Evolutionary conservation across 2,329 filamentous ascomycete genomes (phyloP), one percentile per base, ranked within the genome.

Genomic region (Microcyclosporella mali): DNA sequence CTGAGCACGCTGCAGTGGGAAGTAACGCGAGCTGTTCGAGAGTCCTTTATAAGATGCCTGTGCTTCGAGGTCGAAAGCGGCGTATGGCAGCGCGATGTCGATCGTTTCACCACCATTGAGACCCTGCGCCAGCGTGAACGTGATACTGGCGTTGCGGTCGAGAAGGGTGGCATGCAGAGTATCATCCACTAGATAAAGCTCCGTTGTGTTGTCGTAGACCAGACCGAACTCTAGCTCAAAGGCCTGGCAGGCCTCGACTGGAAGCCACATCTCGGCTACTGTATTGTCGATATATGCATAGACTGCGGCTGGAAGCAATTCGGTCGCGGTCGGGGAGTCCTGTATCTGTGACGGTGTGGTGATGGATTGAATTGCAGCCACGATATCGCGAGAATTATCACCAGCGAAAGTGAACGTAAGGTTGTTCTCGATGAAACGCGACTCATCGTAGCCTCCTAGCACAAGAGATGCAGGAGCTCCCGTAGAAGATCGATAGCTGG

Each of bases 401-500:
- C 73, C 69, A 12, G 70, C 67, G 33, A 78, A 66, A 34, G 66
- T 71, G 60, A 87, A 87, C 1, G 69, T 70, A 10, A 72, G 69
- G 41, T 79, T 67, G 58, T 87, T 84, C 1, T 72, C 65, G 25
- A 77, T 67, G 45, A 84, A 79, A 21, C 81, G 74, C 33, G 75
- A 73, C 10, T 70, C 62, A 58, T 88, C 84, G 57, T 82, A 86
- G 19, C 85, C 84, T 16, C 85, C 84, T 8, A 88, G 66, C 0
- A 80, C 84, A 34, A 88, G 63, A 21, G 68, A 70, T 11, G 58
- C 64, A 8, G 65, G 59, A n/a, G 67, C 61, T 6, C 58, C 60
- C 11, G 58, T 55, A 4, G 21, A 25, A 36, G 43, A 47, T 2
- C 81, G 73, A 57, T 88, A 88, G 48, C 75, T 74, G n/a, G 82